Conservation (phyloP, 75 land plant species). For the Pinus tabuliformis region DNA sequence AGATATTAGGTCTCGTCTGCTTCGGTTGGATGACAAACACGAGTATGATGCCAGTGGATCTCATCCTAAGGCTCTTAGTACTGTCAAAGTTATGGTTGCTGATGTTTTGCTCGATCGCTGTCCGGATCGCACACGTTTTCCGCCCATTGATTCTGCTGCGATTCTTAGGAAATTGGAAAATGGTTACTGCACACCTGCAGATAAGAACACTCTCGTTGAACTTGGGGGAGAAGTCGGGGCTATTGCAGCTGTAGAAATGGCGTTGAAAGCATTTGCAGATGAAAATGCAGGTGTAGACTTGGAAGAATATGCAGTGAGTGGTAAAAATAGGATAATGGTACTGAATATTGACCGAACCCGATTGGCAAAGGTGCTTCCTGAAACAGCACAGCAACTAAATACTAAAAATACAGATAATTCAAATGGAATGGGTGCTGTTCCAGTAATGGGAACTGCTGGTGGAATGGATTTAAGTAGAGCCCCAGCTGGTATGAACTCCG, state of each 20-base stretch:
- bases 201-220: constrained; percentile 61
- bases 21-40: not conserved
- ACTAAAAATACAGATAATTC: constrained; percentile 11
- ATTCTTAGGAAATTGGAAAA: constrained; percentile 63
- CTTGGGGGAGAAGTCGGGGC: constrained; percentile 71
- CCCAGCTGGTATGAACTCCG: constrained; percentile 14
- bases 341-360: constrained; percentile 62
- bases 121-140: constrained; percentile 59
- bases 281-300: constrained; percentile 68
- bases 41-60: constrained; percentile 19
- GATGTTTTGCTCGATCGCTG: constrained; percentile 59
- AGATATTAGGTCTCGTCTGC: constrained; percentile 16
- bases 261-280: constrained; percentile 66
- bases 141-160: constrained; percentile 66
- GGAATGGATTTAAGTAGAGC: constrained; percentile 5
- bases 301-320: constrained; percentile 70
- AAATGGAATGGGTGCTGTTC: constrained; percentile 7
- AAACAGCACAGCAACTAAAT: constrained; percentile 19
- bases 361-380: constrained; percentile 75
- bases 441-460: constrained; percentile 10
- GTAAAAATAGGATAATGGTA: constrained; percentile 73
- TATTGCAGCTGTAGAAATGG: constrained; percentile 77
- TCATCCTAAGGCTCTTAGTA: constrained; percentile 22
- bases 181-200: constrained; percentile 40
- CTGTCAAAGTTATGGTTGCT: constrained; percentile 76